Base-by-base conservation (phyloP, 2,329 filamentous ascomycete genomes). In the Alternaria hordeiaustralica region DNA sequence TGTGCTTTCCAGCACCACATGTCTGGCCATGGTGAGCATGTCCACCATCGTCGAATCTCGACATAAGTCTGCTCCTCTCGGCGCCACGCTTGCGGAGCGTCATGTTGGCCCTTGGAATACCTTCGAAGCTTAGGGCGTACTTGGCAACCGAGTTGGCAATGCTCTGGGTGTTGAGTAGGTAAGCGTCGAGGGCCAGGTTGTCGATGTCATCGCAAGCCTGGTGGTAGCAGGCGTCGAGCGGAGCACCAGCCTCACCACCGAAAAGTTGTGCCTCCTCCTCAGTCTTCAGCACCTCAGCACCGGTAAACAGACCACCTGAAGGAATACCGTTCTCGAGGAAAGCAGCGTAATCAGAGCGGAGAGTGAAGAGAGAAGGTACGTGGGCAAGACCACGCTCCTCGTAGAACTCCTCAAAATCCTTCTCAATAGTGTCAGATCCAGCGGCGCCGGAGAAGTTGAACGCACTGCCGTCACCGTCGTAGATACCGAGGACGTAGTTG, bases 291-390 rank as follows among this genome's bases (percentile, higher is more conserved):
- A 73, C 75, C 46, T 82, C 80, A 15, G 80, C 80, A 13, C 81
- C 81, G 3, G 80, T 82, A 66, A 80, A 80, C 12, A 80, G 73
- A 25, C 80, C 80, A 20, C 80, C 80, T 0, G 77, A 76, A 3
- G 80, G 76, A 33, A 81, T 79, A 30, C 79, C 80, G 60, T 77
- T 79, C 55, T 78, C 73, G 43, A 82, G 75, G 75, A 82, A 81
- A 7, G 79, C 78, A 33, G 78, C 80, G 66, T 82, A 82, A 65
- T 82, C 80, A 23, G 76, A 79, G 63, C 80, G 79, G 23, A 79
- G 75, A 55, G 73, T 68, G 70, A 80, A 82, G 45, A 77, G 71
- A 20, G 78, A 77, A 26, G 78, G 74, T 2, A 79, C 77, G 58
- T 77, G 71, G 6, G 72, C 55, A 8, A 70, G 60, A 21, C 74